Percentiles rank a stretch among this genome's conserved stretches.
Evolutionary conservation across 768 basidiomycete species (phyloP).

Genomic region (Chiua virens): DNA sequence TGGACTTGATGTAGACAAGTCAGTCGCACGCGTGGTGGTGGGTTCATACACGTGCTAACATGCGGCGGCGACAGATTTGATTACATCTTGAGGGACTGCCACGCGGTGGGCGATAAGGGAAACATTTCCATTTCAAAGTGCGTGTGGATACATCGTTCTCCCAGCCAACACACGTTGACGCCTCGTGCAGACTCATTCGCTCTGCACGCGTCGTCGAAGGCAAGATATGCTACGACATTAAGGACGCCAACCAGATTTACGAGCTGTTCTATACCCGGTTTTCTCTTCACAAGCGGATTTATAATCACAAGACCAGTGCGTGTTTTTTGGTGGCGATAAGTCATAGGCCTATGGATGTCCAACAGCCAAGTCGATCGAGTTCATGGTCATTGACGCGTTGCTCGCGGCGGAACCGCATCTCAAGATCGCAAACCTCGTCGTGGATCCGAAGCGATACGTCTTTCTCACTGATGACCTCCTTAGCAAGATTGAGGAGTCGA

Average conservation of each 20-base stretch:
- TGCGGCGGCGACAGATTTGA: constrained; percentile 55
- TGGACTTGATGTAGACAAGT: constrained; percentile 89
- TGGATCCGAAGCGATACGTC: constrained; percentile 59
- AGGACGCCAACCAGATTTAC: constrained; percentile 75
- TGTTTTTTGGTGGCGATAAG: not conserved
- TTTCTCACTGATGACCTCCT: constrained; percentile 70
- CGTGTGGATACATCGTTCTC: constrained; percentile 2
- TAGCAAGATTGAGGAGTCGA: constrained; percentile 54
- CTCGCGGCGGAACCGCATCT: constrained; percentile 63
- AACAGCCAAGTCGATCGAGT: constrained; percentile 72
- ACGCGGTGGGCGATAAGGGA: constrained; percentile 65
- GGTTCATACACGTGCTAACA: constrained; percentile 1
- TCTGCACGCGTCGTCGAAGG: constrained; percentile 74
- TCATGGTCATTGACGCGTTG: constrained; percentile 85
- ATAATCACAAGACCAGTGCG: constrained; percentile 71
- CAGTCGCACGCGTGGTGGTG: not conserved
- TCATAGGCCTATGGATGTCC: not conserved
- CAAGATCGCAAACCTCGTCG: constrained; percentile 56
- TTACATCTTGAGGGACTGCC: constrained; percentile 75
- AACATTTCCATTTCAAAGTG: constrained; percentile 50
- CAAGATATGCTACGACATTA: constrained; percentile 80
- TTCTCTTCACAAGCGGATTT: constrained; percentile 80
- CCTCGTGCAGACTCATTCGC: constrained; percentile 55
- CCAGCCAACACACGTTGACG: not conserved
- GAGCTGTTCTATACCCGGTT: constrained; percentile 75